phyloP scores from a whole-genome alignment of 345 rosid species.

The Erodium maritimum region DNA sequence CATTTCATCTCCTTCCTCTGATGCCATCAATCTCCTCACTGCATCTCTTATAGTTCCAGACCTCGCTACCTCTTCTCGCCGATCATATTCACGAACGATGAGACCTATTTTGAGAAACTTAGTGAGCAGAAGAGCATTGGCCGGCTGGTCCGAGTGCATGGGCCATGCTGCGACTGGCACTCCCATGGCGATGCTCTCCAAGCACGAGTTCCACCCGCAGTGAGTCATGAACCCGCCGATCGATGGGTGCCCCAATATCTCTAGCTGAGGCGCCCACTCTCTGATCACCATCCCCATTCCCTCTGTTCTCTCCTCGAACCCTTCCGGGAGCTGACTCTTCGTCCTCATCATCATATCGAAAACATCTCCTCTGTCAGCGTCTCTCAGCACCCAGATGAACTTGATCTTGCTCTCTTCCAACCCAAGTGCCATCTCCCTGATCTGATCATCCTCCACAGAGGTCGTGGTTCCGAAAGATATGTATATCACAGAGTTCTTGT shows the following conservation, averaged over 20 bases:
- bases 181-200: slow-evolving; percentile 58
- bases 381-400: slow-evolving; percentile 54
- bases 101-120: slow-evolving; percentile 28
- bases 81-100: slow-evolving; percentile 21
- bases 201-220: too few species aligned
- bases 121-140: slow-evolving; percentile 30
- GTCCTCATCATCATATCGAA: slow-evolving; percentile 18
- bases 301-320: slow-evolving; percentile 26
- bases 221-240: slow-evolving; percentile 44
- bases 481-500: slow-evolving; percentile 10
- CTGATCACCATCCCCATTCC: slow-evolving; percentile 29
- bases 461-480: slow-evolving; percentile 20
- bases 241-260: slow-evolving; percentile 35
- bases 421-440: slow-evolving; percentile 12
- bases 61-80: slow-evolving; percentile 13
- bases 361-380: slow-evolving; percentile 47
- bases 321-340: slow-evolving; percentile 23
- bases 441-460: slow-evolving; percentile 12
- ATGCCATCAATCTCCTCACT: slow-evolving; percentile 32
- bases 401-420: slow-evolving; percentile 26
- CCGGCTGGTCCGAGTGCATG: slow-evolving; percentile 54
- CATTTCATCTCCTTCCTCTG: slow-evolving; percentile 32
- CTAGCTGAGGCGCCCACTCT: slow-evolving; percentile 58
- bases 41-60: slow-evolving; percentile 17
- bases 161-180: slow-evolving; percentile 58